Conservation (phyloP, 73 alveolate genomes). For the Durusdinium trenchii region DNA sequence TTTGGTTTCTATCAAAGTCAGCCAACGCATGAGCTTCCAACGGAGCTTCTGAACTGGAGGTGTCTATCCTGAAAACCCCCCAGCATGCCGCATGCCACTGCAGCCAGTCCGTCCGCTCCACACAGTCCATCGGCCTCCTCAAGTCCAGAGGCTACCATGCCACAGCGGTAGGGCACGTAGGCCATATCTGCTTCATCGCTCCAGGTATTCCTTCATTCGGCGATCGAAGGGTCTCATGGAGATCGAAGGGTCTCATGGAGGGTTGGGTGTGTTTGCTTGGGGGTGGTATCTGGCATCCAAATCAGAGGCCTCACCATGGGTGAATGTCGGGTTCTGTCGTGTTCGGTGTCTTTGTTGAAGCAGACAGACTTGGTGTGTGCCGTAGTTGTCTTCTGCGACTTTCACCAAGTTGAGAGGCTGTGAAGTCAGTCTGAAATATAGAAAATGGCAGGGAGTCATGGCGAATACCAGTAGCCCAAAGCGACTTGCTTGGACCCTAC, state of each 20-base stretch:
- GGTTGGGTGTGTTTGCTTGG: too few species aligned
- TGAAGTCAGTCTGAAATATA: too few species aligned
- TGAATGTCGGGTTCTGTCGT: too few species aligned
- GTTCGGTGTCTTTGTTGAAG: too few species aligned
- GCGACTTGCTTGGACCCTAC: too few species aligned
- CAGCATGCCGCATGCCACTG: background rate
- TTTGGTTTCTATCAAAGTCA: background rate
- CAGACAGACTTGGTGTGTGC: too few species aligned
- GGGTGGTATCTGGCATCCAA: too few species aligned
- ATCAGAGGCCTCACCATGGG: too few species aligned
- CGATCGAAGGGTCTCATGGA: background rate
- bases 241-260: background rate
- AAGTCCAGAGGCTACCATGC: conserved; percentile 27
- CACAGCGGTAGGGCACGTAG: conserved; percentile 43
- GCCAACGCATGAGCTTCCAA: background rate
- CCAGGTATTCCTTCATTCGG: background rate
- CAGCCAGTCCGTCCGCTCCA: background rate
- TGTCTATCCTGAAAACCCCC: background rate
- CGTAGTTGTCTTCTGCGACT: too few species aligned
- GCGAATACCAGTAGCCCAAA: too few species aligned
- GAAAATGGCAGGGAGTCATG: too few species aligned
- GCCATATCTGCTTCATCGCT: conserved; percentile 22
- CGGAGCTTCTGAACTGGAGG: background rate
- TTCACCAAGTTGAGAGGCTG: too few species aligned
- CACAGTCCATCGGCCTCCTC: conserved; percentile 3